phyloP scores from a whole-genome alignment of 768 basidiomycete species.

The Suillus bovinus region DNA sequence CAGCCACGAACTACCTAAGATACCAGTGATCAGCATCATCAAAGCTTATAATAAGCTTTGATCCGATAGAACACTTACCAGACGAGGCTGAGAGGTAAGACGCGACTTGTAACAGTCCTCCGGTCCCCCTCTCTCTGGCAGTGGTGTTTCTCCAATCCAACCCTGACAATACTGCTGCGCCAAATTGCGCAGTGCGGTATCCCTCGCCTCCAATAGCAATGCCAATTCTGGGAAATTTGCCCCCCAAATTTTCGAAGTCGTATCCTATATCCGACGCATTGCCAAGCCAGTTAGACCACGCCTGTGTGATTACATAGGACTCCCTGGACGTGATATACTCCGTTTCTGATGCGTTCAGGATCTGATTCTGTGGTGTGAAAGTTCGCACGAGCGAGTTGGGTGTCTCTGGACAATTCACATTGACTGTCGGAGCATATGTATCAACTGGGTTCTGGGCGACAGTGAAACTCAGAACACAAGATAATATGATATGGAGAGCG shows the following conservation, averaged over 20 bases:
- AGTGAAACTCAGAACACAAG: not conserved
- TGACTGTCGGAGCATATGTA: conserved; percentile 54
- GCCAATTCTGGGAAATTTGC: conserved; percentile 51
- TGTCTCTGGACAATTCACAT: conserved; percentile 53
- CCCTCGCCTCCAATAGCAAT: conserved; percentile 75
- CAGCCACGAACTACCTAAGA: conserved; percentile 65
- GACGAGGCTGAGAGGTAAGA: conserved; percentile 70
- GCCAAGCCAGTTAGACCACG: conserved; percentile 63
- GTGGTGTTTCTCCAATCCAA: conserved; percentile 64
- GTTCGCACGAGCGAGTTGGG: conserved; percentile 50
- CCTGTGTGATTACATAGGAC: conserved; percentile 40
- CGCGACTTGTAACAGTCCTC: conserved; percentile 69
- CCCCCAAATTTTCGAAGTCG: conserved; percentile 42
- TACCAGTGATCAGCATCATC: not conserved
- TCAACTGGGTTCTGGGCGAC: conserved; percentile 33
- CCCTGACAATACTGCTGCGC: conserved; percentile 56
- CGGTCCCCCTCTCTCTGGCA: conserved; percentile 57
- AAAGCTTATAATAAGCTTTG: not conserved
- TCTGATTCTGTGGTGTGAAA: conserved; percentile 51
- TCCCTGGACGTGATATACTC: conserved; percentile 48
- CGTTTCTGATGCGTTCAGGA: conserved; percentile 48
- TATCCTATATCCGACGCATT: conserved; percentile 56
- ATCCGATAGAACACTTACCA: conserved; percentile 37
- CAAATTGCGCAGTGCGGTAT: conserved; percentile 65
- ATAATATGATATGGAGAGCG: not conserved